phyloP scores from a whole-genome alignment of 805 yeast genomes.

The Sugiyamaella mastotermitis region DNA sequence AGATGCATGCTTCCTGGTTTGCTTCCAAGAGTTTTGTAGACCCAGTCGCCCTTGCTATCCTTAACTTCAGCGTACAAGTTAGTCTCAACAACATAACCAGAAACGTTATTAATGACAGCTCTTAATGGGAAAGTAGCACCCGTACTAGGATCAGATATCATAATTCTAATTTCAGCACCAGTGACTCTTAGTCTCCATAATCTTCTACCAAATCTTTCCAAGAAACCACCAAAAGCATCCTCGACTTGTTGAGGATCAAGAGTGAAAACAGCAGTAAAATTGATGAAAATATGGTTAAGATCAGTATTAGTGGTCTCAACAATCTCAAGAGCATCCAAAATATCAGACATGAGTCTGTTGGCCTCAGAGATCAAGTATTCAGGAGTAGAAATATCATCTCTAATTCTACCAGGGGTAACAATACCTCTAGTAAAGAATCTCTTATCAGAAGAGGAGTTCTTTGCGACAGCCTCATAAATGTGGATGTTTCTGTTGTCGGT shows the following conservation, averaged over 20 bases:
- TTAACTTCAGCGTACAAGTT: slow-evolving; percentile 93
- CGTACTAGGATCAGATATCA: slow-evolving; percentile 85
- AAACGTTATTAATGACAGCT: slow-evolving; percentile 92
- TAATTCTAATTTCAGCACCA: slow-evolving; percentile 95
- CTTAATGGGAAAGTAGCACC: slow-evolving; percentile 93
- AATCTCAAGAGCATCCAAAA: slow-evolving; percentile 89
- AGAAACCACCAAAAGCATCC: slow-evolving; percentile 94
- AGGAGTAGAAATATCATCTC: slow-evolving; percentile 87
- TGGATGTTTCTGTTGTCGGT: slow-evolving; percentile 97
- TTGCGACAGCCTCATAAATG: slow-evolving; percentile 93
- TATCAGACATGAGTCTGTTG: slow-evolving; percentile 91
- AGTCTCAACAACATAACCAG: slow-evolving; percentile 94
- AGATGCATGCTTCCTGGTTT: slow-evolving; percentile 96
- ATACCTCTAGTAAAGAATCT: slow-evolving; percentile 97
- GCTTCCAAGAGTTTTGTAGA: slow-evolving; percentile 83
- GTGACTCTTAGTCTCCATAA: slow-evolving; percentile 95
- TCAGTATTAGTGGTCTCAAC: slow-evolving; percentile 93
- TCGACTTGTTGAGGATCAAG: slow-evolving; percentile 94
- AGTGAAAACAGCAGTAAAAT: slow-evolving; percentile 92
- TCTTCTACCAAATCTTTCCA: slow-evolving; percentile 95
- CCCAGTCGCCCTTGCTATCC: slow-evolving; percentile 92
- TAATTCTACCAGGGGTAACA: slow-evolving; percentile 89
- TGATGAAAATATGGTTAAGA: slow-evolving; percentile 93
- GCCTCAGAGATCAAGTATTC: slow-evolving; percentile 96
- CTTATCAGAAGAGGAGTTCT: slow-evolving; percentile 88